A percentile compares a stretch with the other conserved stretches of the same genome.
These are phyloP conservation scores for Eudorina sp. DNA, from an alignment of 139 green algal species.

Conservation along the genomic window DNA sequence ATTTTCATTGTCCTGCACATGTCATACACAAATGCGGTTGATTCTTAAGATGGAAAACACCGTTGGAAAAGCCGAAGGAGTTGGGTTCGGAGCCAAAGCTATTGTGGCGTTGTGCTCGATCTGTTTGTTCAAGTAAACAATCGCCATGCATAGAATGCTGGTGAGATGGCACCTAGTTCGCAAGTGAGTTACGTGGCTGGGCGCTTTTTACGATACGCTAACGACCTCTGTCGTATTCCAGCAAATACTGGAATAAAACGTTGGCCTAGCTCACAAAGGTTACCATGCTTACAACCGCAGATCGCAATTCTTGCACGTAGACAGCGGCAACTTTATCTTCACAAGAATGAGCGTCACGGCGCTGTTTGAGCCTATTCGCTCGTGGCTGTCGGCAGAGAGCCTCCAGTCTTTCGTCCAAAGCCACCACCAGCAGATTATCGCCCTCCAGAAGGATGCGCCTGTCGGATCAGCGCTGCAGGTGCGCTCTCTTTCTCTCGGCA, in stretches of 20 bases:
- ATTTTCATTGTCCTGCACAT: no score
- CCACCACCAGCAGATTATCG: slow-evolving; percentile 28
- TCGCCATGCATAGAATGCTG: neutral
- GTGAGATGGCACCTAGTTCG: neutral
- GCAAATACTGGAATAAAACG: neutral
- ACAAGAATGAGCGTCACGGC: slow-evolving; percentile 35
- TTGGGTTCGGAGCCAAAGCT: no score
- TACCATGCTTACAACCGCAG: no score
- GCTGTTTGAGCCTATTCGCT: slow-evolving; percentile 29
- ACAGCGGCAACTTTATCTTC: neutral
- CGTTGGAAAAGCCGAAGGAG: no score
- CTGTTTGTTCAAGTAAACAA: neutral
- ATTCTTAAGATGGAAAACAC: no score
- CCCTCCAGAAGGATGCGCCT: slow-evolving; percentile 38
- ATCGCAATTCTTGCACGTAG: no score
- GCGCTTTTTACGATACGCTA: neutral
- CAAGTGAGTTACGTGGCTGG: neutral
- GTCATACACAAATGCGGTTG: no score
- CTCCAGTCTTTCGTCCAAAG: slow-evolving; percentile 12
- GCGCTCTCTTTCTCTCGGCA: no score
- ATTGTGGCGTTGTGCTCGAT: no score
- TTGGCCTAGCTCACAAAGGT: neutral
- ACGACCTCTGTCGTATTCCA: neutral
- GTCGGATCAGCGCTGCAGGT: slow-evolving; percentile 31
- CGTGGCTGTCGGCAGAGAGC: slow-evolving; percentile 10